phyloP scores from a whole-genome alignment of 2,329 filamentous ascomycete genomes.

The Clarireedia sp. region DNA sequence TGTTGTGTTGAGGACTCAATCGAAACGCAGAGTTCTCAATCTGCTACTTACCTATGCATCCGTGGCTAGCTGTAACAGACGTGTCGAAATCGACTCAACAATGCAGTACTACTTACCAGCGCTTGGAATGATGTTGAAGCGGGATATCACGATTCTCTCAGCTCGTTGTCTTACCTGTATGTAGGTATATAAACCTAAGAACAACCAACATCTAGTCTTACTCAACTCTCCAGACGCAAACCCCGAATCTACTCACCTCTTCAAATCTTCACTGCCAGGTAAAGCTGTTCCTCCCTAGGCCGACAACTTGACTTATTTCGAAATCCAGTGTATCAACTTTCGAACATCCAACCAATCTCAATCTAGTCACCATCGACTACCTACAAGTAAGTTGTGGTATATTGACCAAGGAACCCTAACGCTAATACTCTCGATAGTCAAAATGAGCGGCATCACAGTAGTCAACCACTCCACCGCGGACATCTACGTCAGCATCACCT shows the following conservation, averaged over 20 bases:
- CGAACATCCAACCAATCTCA: neutral
- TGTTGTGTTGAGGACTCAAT: neutral
- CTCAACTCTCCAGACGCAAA: neutral
- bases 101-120: neutral
- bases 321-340: neutral
- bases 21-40: neutral
- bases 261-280: neutral
- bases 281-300: neutral
- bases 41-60: neutral
- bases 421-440: neutral
- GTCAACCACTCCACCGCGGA: neutral
- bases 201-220: neutral
- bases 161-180: neutral
- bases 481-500: neutral
- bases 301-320: neutral
- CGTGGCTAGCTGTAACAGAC: neutral
- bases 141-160: neutral
- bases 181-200: conserved; percentile 3
- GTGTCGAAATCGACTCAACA: too few relatives aligned
- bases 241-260: neutral
- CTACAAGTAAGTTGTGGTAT: neutral
- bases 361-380: neutral
- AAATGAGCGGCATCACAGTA: conserved; percentile 2
- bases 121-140: neutral
- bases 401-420: neutral